Evolutionary conservation across 176 grass and related monocot genomes (phyloP).

Genomic region (Puccinellia tenuiflora): DNA sequence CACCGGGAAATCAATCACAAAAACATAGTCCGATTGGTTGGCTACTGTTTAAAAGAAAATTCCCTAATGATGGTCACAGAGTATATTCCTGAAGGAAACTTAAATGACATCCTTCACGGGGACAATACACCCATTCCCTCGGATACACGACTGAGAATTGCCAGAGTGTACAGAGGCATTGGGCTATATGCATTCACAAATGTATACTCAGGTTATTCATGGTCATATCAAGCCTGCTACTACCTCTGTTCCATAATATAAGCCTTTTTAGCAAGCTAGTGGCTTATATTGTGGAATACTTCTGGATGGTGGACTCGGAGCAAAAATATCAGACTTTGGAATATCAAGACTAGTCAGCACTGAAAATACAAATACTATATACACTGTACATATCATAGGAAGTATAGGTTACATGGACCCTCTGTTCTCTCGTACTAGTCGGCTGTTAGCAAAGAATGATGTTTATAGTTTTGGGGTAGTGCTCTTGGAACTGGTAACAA

Average conservation of each 20-base stretch:
- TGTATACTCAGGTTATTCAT: conserved; percentile 17
- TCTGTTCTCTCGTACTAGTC: neutral
- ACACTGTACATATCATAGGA: neutral
- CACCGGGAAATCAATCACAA: too few species aligned
- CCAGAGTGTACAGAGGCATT: conserved; percentile 1
- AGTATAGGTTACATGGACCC: neutral
- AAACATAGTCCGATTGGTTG: too few species aligned
- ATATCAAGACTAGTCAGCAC: conserved; percentile 5
- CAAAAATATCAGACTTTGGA: conserved; percentile 2
- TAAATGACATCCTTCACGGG: too few species aligned
- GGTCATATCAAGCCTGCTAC: conserved; percentile 22
- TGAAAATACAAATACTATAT: neutral
- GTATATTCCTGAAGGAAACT: too few species aligned
- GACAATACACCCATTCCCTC: neutral
- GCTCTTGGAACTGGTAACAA: neutral
- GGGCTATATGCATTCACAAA: conserved; percentile 22
- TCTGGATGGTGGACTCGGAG: neutral
- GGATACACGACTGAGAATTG: neutral
- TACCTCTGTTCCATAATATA: too few species aligned
- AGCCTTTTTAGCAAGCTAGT: too few species aligned
- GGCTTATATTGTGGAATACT: too few species aligned
- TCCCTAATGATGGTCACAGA: too few species aligned
- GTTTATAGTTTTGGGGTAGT: neutral
- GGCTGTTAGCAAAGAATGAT: neutral
- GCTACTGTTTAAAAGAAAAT: too few species aligned